phyloP scores from a whole-genome alignment of 345 rosid species.

The Brassica cretica region DNA sequence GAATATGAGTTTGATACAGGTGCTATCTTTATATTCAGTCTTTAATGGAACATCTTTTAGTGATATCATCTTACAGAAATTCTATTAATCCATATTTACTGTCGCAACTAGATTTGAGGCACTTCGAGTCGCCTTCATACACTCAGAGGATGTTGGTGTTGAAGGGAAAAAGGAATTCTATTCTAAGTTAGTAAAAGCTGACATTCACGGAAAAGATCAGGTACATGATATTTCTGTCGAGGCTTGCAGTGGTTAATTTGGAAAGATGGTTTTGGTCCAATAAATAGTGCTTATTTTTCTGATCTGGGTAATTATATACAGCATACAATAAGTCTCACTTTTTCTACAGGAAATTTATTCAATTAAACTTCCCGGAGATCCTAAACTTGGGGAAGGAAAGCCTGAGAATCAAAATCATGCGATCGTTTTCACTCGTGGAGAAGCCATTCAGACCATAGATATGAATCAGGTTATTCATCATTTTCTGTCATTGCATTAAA shows the following conservation, averaged over 20 bases:
- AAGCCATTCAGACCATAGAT: constrained; percentile 97
- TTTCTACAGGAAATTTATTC: constrained; percentile 78
- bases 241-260: constrained; percentile 1
- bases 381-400: constrained; percentile 98
- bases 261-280: constrained; percentile 3
- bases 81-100: not conserved
- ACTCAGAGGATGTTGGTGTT: constrained; percentile 70
- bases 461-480: constrained; percentile 84
- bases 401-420: constrained; percentile 99
- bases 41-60: not conserved
- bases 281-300: constrained; percentile 4
- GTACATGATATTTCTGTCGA: constrained; percentile 41
- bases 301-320: not conserved
- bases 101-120: constrained; percentile 74
- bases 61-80: constrained; percentile 8
- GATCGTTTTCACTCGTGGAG: constrained; percentile 90
- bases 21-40: not conserved
- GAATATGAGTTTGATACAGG: constrained; percentile 10
- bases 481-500: constrained; percentile 14
- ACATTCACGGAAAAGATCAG: constrained; percentile 98
- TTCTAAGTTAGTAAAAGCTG: constrained; percentile 97
- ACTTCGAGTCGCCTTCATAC: constrained; percentile 97
- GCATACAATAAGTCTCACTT: constrained; percentile 13
- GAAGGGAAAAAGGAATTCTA: constrained; percentile 70
- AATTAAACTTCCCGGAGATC: constrained; percentile 94